Percentiles rank a stretch among this genome's conserved stretches.
Conservation (phyloP, 2,329 filamentous ascomycete genomes). For the Trichoderma sp. region DNA sequence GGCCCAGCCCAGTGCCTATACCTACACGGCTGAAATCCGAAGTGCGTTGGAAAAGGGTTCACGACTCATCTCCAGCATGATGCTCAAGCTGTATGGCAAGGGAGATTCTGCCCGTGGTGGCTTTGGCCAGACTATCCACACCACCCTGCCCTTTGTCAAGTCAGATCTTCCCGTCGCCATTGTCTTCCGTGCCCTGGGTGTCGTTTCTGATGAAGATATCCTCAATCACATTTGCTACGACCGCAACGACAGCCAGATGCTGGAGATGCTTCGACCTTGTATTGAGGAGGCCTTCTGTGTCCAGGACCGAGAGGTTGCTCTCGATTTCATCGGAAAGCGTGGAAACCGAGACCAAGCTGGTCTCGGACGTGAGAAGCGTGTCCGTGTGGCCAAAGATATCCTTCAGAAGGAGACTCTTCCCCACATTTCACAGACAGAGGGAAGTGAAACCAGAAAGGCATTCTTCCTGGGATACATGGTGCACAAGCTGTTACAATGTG, state of each 20-base stretch:
- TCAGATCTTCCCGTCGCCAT: constrained; percentile 90
- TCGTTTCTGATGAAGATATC: constrained; percentile 97
- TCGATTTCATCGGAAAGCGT: constrained; percentile 95
- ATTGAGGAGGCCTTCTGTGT: constrained; percentile 97
- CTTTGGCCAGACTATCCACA: constrained; percentile 85
- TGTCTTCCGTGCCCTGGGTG: constrained; percentile 91
- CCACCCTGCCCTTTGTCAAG: constrained; percentile 91
- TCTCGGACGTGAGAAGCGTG: constrained; percentile 80
- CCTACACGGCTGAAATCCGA: constrained; percentile 92
- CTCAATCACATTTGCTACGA: constrained; percentile 98
- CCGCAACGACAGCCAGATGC: constrained; percentile 91
- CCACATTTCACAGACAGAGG: constrained; percentile 93
- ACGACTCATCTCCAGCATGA: constrained; percentile 87
- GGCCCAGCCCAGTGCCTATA: constrained; percentile 85
- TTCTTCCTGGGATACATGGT: constrained; percentile 99
- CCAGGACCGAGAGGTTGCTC: constrained; percentile 89
- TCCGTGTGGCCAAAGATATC: constrained; percentile 89
- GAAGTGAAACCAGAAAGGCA: constrained; percentile 92
- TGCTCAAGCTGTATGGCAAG: constrained; percentile 87
- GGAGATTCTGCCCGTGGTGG: constrained; percentile 75
- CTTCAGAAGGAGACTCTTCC: constrained; percentile 96
- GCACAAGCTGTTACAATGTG: constrained; percentile 90
- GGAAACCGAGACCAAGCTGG: constrained; percentile 63
- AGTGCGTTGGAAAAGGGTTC: constrained; percentile 97
- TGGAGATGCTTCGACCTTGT: constrained; percentile 96